Evolutionary conservation across 108 stramenopile genomes (phyloP), one percentile per base, ranked within the genome.

Genomic region (Phaeodactylum tricornutum): DNA sequence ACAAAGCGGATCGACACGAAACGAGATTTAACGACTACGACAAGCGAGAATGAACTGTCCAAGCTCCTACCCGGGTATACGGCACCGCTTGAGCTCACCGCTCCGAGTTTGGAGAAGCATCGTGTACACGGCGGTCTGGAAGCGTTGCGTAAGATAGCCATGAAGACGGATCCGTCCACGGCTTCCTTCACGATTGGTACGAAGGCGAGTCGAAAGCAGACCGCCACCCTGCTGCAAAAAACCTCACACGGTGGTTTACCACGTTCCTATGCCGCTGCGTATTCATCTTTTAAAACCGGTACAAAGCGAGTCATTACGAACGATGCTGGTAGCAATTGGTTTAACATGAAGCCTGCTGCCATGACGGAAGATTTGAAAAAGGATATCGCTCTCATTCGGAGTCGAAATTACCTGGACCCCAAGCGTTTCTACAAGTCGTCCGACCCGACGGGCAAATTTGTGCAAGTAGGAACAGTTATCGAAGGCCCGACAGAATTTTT

Each of bases 381-480:
- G 1, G 84, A 81, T 42, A 47, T 90, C 29, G 38, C 67, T 8
- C 44, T 91, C 17, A 78, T 94, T 45, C 74, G 77, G 3, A 92
- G 92, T 71, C 75, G 96, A 14, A 86, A 78, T 49, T 96, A 93
- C 49, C 55, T 96, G 54, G 93, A 96, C 58, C 93, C 96, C 9
- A 96, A 95, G 61, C 81, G 82, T 27, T 96, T 96, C 54, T 96
- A 96, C 91, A 96, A 96, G 63, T 72, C 75, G 3, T 44, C 86
- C 7, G 93, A 95, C 59, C 66, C 64, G 52, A 35, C 38, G 6
- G 48, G 61, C 29, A 71, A 57, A 22, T 28, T 57, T 27, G 49
- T 70, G 0, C 66, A 84, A 27, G 58, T 81, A 4, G 95, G 95
- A 7, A 96, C 96, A 8, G 92, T 95, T 6, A 79, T 93, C 48